These are phyloP conservation scores for Elymus sibiricus DNA, from an alignment of 176 grass and related monocot genomes.

Conservation along the genomic window DNA sequence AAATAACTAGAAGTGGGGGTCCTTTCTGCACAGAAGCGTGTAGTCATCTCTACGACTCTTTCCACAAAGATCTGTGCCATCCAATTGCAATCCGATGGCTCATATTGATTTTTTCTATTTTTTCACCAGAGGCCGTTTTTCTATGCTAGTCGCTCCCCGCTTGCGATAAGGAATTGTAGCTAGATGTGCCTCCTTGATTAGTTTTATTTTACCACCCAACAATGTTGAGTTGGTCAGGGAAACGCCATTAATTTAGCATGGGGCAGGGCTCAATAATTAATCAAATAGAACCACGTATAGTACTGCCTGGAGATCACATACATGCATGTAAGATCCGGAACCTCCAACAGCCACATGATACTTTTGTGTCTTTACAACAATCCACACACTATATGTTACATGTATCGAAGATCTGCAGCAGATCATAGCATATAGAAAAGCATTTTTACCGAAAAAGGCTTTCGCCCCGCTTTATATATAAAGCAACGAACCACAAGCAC, in stretches of 20 bases:
- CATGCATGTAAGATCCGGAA: slow-evolving; percentile 17
- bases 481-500: no score
- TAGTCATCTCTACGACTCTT: no score
- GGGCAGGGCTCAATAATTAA: neutral
- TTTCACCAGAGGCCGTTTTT: no score
- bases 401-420: neutral
- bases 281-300: neutral
- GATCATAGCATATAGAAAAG: slow-evolving; percentile 16
- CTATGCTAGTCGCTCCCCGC: no score
- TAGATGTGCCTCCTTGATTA: neutral
- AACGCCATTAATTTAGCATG: neutral
- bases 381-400: neutral
- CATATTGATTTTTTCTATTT: no score
- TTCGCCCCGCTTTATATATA: no score
- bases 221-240: slow-evolving; percentile 15
- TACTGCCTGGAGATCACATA: neutral
- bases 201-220: neutral
- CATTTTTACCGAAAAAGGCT: no score
- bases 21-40: no score
- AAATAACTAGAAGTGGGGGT: no score
- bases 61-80: no score
- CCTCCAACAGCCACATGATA: slow-evolving; percentile 5
- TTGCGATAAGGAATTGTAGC: neutral
- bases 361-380: neutral
- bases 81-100: no score